Evolutionary conservation across 1,284 basidiomycete genomes (phyloP), one percentile per base, ranked within the genome.

Genomic region (Xerocomus amazonicus): DNA sequence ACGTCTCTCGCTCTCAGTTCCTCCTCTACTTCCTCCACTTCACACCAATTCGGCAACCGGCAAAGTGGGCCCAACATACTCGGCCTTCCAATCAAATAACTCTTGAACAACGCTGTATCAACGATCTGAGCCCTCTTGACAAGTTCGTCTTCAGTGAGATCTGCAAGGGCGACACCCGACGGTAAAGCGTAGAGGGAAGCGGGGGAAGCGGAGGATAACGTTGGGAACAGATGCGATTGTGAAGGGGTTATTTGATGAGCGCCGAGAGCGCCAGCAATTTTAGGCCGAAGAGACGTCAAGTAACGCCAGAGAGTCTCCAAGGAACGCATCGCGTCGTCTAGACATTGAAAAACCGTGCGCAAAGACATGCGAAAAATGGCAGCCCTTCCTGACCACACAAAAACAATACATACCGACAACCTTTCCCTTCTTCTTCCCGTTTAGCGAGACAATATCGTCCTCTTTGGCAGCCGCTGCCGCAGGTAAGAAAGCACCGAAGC

Each of bases 61-160:
- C 96, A 98, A 38, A 99, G 69, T 23, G 92, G 83, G 0, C 92
- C 93, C 5, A 99, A 74, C 51, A 99, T 72, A 9, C 80, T 83
- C 0, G 96, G 94, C 49, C 90, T 78, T 28, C 88, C 87, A 33
- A 90, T 76, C 17, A 99, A 72, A 67, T 97, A 98, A 9, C 88
- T 87, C 70, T 97, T 97, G 73, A 99, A 95, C 56, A 99, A 71
- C 8, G 91, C 93, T 0, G 97, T 99, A 65, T 99, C 94, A 17
- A 98, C 90, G 17, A 97, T 84, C 70, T 97, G 94, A 1, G 94
- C 95, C 45, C 89, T 89, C 23, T 90, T 79, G 29, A 93, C 75
- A 6, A 97, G 76, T 55, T 96, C 84, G 51, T 90, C 87, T 0
- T 90, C 83, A 0, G 81, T 84, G 13, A 96, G 74, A 4, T 80